Evolutionary conservation across 2,329 filamentous ascomycete genomes (phyloP), one percentile per base, ranked within the genome.

Genomic region (Aquanectria penicillioides): DNA sequence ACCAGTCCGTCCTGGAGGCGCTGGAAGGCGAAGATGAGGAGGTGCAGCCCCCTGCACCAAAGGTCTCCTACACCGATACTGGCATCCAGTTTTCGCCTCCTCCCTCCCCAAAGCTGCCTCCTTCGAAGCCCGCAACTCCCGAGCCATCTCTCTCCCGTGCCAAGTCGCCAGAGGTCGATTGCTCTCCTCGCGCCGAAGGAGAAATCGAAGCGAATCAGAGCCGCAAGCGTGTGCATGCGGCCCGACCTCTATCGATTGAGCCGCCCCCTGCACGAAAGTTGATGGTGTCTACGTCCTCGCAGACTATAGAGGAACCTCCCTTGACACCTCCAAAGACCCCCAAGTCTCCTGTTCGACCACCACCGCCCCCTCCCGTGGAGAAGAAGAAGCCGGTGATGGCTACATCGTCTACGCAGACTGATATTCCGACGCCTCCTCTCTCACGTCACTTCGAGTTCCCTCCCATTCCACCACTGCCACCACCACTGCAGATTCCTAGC

Each of bases 1-100:
- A 86, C 57, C 79, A 83, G 57, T 73, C 80, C 1, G 82, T 87
- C 1, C 73, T 87, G 11, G 86, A 87, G 54, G 80, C 79, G 20
- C 76, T 87, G 3, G 84, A 87, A 64, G 82, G 81, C 52, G 80
- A 83, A 61, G 82, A 86, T 66, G 81, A 82, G 34, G 80, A 84
- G 62, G 73, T 76, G 51, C 82, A 83, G 49, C 61, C 71, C n/a
- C 63, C 71, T 15, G 64, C 64, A 2, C 71, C 74, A 9, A 81
- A 80, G 59, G 72, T 77, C 37, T 78, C 83, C 56, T 96, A 95
- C 77, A 85, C 85, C 33, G 91, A 96, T 69, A 85, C 85, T 20
- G 91, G 89, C 6, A 83, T 92, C 81, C 94, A 97, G 73, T 95
- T 86, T 70, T 95, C 93, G 28, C 93, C 93, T 40, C 92, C 92